Base-by-base conservation (phyloP, 2,329 filamentous ascomycete genomes). In the Xylaria sp. region DNA sequence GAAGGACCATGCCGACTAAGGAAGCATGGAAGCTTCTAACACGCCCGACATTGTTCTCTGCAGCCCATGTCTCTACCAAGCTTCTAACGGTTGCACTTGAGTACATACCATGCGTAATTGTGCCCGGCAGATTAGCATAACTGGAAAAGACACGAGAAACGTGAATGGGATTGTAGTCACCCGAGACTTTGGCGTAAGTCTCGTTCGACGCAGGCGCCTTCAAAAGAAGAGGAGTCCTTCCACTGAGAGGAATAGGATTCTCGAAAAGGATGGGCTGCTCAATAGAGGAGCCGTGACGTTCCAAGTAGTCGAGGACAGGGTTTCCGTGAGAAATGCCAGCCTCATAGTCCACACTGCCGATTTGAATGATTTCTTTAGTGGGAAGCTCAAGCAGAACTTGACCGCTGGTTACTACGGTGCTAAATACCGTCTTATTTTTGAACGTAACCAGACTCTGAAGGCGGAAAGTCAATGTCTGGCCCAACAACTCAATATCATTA, bases 81-180 rank as follows among this genome's bases (percentile, higher is more conserved):
- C 94, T 97, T 76, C 97, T 92, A 32, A 99, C 96, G 45, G 96
- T 93, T 73, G 96, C 96, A 81, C 95, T 98, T 1, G 95, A 97
- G 86, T 98, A 99, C 96, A 99, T 99, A 79, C 96, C 96, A 79
- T 99, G 96, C 1, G 96, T 99, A 78, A 99, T 99, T 53, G 96
- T 99, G 58, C 96, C 97, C 1, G 94, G 94, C 17, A 99, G 87
- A 80, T 94, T 96, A 79, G 96, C 97, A 77, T 98, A 99, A 82
- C 90, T 93, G 36, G 96, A 93, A 83, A 99, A 99, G 64, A 98
- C 93, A 65, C 96, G 92, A 12, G 96, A 98, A 53, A 99, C 96
- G 85, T 99, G 96, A 71, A 99, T 99, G 27, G 96, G 96, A 82
- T 99, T 99, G 88, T 94, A 99, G 80, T 99, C 96, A 55, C 96